phyloP scores from a whole-genome alignment of 2,329 filamentous ascomycete genomes.

The Xylaria sp. region DNA sequence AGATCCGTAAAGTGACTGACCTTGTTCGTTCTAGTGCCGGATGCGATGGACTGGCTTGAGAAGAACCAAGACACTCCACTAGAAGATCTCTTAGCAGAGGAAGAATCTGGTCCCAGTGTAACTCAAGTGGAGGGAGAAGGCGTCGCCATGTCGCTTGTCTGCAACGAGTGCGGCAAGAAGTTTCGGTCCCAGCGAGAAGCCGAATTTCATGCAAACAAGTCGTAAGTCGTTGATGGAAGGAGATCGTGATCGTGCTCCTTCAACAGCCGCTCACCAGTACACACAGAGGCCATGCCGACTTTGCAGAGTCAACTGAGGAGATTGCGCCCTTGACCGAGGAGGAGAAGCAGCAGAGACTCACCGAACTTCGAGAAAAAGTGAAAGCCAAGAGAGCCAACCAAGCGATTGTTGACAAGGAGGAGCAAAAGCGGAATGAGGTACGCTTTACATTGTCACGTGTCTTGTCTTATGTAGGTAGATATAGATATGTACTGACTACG shows the following conservation, averaged over 20 bases:
- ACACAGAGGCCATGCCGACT: constrained; percentile 81
- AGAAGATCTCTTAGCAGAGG: constrained; percentile 77
- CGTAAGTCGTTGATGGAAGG: constrained; percentile 57
- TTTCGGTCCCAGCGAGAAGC: constrained; percentile 85
- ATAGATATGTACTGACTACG: constrained; percentile 32
- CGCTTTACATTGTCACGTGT: constrained; percentile 18
- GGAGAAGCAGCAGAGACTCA: constrained; percentile 83
- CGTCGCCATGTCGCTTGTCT: constrained; percentile 81
- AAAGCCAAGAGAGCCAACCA: constrained; percentile 76
- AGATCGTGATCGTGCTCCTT: background rate
- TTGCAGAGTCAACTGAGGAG: constrained; percentile 92
- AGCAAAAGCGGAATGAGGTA: constrained; percentile 87
- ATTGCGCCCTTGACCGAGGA: constrained; percentile 91
- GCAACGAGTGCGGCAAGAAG: constrained; percentile 94
- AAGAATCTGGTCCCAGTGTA: constrained; percentile 61
- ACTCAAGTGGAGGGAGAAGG: constrained; percentile 73
- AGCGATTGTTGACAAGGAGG: constrained; percentile 78
- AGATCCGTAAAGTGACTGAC: constrained; percentile 1
- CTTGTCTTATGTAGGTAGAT: background rate
- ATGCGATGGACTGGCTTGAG: constrained; percentile 94
- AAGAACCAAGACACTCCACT: constrained; percentile 87
- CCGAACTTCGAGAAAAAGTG: constrained; percentile 77
- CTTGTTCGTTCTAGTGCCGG: constrained; percentile 70
- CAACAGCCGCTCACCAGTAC: constrained; percentile 20
- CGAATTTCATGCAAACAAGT: constrained; percentile 90